Base-by-base conservation (phyloP, 768 basidiomycete species). In the Serendipita sp. region DNA sequence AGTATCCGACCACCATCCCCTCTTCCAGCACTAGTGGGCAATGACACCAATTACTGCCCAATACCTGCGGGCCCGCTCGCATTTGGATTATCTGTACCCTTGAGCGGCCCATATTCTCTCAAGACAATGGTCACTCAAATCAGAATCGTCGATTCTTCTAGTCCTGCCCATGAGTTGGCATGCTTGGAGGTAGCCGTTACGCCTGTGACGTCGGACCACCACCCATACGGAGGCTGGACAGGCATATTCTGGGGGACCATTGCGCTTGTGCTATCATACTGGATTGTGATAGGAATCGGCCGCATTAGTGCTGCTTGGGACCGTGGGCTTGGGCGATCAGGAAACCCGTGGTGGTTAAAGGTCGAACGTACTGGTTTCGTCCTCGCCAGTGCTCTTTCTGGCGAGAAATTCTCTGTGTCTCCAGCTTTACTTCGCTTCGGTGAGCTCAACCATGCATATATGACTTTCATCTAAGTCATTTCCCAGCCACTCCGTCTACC, bases 401-500 rank as follows among this genome's bases (percentile, higher is more conserved):
- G 95, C 3, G 92, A 94, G 72, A 81, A 89, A 44, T 78, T 98
- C 44, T 84, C 91, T 2, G 82, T 85, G 30, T 87, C 86, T 18
- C 90, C 91, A 15, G 90, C 91, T 0, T 78, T 98, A 63, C 80
- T 96, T 76, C 79, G 94, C 63, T 98, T 93, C 71, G 86, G 92
- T 92, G 72, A 71, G 89, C 78, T 60, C 37, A 38, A 41, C 60
- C 56, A 65, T 65, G 62, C 45, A 51, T 24, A 45, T 63, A 28
- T 64, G 67, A 68, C 63, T 66, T 67, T 48, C 54, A 65, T 65
- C 35, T 69, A 70, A 62, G 70, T 65, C 24, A 15, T 45, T 18
- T 34, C 66, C 2, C 67, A 93, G 92, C 87, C 69, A 95, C 96
- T 0, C 95, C 96, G 1, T 91, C 92, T 3, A 76, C 94, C 75